Evolutionary conservation across 805 yeast species (phyloP), one percentile per base, ranked within the genome.

Genomic region (Wickerhamomyces canadensis): DNA sequence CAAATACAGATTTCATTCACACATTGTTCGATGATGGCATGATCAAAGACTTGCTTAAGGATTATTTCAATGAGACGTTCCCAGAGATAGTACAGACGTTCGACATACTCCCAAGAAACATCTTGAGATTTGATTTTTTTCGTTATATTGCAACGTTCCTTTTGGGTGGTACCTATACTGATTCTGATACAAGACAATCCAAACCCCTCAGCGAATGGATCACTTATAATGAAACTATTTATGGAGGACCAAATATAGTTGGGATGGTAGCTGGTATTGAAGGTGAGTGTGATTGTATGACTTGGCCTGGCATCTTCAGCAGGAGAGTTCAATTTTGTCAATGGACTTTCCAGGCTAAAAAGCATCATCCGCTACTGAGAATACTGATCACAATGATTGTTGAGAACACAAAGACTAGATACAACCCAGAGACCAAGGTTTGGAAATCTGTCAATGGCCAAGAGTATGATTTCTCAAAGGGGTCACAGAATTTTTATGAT

Each of bases 261-360:
- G 82, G 82, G 0, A 64, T 72, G 57, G 74, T 74, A 28, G 61
- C 76, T 19, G 68, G 74, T 9, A 64, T 76, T 27, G 82, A 76
- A 43, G 66, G 67, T 28, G 82, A 76, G 49, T 58, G 71, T 31
- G 69, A 66, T 37, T 67, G 66, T 31, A 68, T 70, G 31, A 61
- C 70, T 48, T 76, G 82, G 82, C 63, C 70, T 17, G 62, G 68
- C 42, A 61, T 64, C 45, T 63, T 66, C 57, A 68, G 69, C 22
- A 59, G 80, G 51, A 61, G 81, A 50, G 58, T 77, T 34, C 81
- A 76, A 52, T 74, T 74, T 51, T 78, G 80, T 35, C 81, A 77
- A 49, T 76, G 78, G 67, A 68, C 78, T 13, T 58, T 77, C 33
- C 79, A 75, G 53, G 68, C 78, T 22, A 76, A 75, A 52, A 72